phyloP scores from a whole-genome alignment of 2,329 filamentous ascomycete genomes.

The Rachicladosporium sp. region DNA sequence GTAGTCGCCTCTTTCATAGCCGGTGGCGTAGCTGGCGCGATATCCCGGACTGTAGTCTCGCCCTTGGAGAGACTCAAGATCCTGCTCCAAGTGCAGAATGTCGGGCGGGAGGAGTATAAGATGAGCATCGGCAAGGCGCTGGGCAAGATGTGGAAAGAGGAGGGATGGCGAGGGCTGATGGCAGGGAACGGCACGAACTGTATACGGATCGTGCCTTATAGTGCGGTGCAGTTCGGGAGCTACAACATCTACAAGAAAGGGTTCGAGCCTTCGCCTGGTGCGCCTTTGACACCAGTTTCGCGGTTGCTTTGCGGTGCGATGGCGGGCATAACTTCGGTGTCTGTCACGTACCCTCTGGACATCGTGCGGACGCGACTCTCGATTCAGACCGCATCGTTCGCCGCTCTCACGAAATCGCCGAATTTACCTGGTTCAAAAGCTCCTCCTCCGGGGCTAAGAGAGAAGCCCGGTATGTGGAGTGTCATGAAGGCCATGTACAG shows the following conservation, averaged over 20 bases:
- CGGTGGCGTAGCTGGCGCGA: constrained; percentile 85
- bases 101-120: constrained; percentile 82
- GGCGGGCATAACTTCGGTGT: constrained; percentile 90
- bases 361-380: constrained; percentile 93
- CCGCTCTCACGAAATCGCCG: constrained; percentile 49
- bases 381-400: constrained; percentile 94
- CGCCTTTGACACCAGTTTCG: constrained; percentile 58
- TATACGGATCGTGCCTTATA: constrained; percentile 95
- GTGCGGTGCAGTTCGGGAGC: constrained; percentile 92
- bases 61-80: constrained; percentile 95
- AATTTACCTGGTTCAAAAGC: not conserved
- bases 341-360: constrained; percentile 89
- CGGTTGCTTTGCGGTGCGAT: constrained; percentile 81
- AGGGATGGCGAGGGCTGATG: constrained; percentile 96
- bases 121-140: constrained; percentile 81
- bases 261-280: constrained; percentile 64
- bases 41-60: constrained; percentile 95
- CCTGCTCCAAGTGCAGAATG: constrained; percentile 90
- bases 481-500: constrained; percentile 78
- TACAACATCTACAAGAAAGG: constrained; percentile 95
- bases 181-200: constrained; percentile 96
- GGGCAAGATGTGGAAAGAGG: constrained; percentile 90
- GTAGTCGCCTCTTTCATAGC: constrained; percentile 86
- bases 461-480: constrained; percentile 83
- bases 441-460: constrained; percentile 35